phyloP scores from a whole-genome alignment of 73 alveolate genomes.

The Paramecium bursaria region DNA sequence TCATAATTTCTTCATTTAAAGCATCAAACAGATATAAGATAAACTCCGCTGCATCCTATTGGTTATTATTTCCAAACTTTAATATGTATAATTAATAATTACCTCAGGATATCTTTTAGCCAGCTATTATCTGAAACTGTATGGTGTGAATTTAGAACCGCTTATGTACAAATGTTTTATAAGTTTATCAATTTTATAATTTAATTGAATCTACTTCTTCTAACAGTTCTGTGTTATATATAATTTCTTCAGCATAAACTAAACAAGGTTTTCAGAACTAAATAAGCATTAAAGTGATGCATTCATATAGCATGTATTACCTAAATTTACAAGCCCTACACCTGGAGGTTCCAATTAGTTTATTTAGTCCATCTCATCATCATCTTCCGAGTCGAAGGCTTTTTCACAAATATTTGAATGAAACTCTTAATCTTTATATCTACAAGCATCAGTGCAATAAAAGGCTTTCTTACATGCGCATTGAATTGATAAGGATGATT shows the following conservation, averaged over 20 bases:
- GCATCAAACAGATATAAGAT: constrained; percentile 60
- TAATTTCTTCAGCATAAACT: constrained; percentile 4
- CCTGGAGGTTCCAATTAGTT: constrained; percentile 5
- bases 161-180: background rate
- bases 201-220: background rate
- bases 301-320: constrained; percentile 70
- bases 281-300: constrained; percentile 56
- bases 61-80: constrained; percentile 52
- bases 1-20: constrained; percentile 50
- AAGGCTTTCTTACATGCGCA: constrained; percentile 47
- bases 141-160: constrained; percentile 20
- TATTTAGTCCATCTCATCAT: constrained; percentile 63
- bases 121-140: constrained; percentile 40
- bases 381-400: constrained; percentile 66
- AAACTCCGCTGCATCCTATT: constrained; percentile 67
- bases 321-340: constrained; percentile 63
- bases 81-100: background rate
- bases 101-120: constrained; percentile 33
- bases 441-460: constrained; percentile 57
- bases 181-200: constrained; percentile 39
- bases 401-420: constrained; percentile 52
- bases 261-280: constrained; percentile 17
- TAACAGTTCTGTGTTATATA: constrained; percentile 19
- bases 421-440: constrained; percentile 64
- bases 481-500: background rate